Percentiles rank a stretch among this genome's conserved stretches.
phyloP scores from a whole-genome alignment of 2,329 filamentous ascomycete genomes.

The Colletotrichum tropicale region DNA sequence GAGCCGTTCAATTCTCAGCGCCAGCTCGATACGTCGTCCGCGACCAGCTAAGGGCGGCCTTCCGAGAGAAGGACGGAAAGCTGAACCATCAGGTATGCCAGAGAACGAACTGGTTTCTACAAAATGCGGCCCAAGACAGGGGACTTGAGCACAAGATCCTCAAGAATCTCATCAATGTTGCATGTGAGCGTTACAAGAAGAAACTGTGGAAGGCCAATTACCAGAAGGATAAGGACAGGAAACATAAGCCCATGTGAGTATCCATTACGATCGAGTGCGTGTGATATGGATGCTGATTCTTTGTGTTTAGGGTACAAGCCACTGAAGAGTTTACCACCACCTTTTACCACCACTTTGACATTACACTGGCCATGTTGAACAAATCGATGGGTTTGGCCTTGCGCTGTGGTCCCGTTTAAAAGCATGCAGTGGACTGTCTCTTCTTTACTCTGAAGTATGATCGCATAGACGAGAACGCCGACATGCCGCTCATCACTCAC shows the following conservation, averaged over 20 bases:
- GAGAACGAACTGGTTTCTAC: constrained; percentile 74
- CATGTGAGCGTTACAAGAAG: constrained; percentile 33
- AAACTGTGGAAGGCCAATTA: constrained; percentile 29
- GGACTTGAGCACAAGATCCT: constrained; percentile 77
- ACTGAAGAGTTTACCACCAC: constrained; percentile 24
- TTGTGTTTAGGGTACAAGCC: neutral
- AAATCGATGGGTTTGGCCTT: constrained; percentile 72
- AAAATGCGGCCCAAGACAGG: constrained; percentile 64
- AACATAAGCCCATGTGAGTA: constrained; percentile 23
- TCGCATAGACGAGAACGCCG: neutral
- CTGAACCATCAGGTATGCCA: constrained; percentile 59
- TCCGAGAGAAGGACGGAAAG: constrained; percentile 51
- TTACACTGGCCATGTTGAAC: constrained; percentile 76
- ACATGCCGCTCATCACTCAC: neutral
- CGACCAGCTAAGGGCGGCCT: constrained; percentile 63
- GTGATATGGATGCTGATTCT: neutral
- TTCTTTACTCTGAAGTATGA: neutral
- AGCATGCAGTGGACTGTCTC: neutral
- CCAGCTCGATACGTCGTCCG: constrained; percentile 69
- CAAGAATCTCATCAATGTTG: constrained; percentile 65
- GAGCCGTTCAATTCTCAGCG: constrained; percentile 73
- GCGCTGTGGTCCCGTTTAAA: constrained; percentile 38
- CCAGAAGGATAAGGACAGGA: neutral
- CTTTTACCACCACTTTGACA: constrained; percentile 67
- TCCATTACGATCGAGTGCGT: neutral